Conservation (phyloP, 2,329 filamentous ascomycete genomes). For the Lasiodiplodia citricola region DNA sequence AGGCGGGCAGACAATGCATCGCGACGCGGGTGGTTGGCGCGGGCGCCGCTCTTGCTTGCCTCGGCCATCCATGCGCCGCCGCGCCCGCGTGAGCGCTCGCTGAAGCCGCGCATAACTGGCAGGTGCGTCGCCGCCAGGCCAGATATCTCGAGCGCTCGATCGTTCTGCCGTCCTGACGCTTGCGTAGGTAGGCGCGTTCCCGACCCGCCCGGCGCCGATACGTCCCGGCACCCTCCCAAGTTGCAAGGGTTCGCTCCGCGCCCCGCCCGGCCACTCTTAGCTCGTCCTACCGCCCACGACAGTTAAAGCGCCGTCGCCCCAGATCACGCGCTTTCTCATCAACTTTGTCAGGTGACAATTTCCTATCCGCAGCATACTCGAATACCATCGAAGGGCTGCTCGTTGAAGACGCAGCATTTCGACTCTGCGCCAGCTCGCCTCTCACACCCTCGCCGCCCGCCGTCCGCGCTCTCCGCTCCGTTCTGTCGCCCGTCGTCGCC, state of each 20-base stretch:
- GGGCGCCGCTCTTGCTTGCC: constrained; percentile 16
- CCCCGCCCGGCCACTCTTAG: constrained; percentile 5
- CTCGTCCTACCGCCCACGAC: constrained; percentile 7
- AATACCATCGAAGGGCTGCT: constrained; percentile 11
- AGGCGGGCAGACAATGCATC: constrained; percentile 11
- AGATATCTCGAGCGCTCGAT: background rate
- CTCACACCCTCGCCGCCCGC: background rate
- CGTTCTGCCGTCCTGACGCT: constrained; percentile 8
- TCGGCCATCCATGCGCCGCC: constrained; percentile 19
- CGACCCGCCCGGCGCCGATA: constrained; percentile 19
- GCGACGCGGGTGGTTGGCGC: constrained; percentile 19
- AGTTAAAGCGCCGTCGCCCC: constrained; percentile 4
- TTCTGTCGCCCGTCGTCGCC: background rate
- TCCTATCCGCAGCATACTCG: background rate
- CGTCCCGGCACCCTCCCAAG: background rate
- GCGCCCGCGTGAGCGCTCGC: constrained; percentile 14
- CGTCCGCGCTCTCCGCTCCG: background rate
- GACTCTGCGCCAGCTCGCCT: background rate
- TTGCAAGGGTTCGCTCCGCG: constrained; percentile 3
- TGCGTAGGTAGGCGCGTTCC: constrained; percentile 18
- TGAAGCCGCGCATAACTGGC: background rate
- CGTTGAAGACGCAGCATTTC: constrained; percentile 14
- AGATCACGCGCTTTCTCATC: background rate
- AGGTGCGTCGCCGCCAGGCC: background rate
- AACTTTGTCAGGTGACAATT: constrained; percentile 4